Evolutionary conservation across 768 basidiomycete species (phyloP).

Genomic region (Hygrophoropsis aurantiaca): DNA sequence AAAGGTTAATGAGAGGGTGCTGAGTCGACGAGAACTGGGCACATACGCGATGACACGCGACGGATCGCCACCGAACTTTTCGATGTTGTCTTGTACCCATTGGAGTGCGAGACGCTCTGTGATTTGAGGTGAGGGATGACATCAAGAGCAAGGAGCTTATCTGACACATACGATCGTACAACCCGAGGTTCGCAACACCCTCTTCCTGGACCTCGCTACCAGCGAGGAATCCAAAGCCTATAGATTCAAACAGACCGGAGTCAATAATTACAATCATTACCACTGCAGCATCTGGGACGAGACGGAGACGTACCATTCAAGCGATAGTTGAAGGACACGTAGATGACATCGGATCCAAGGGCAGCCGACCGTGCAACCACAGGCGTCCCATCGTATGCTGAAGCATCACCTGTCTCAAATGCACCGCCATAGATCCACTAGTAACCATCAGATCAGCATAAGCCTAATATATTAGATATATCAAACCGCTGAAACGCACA

Average conservation of each 20-base stretch:
- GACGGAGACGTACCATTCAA: conserved; percentile 19
- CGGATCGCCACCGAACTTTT: conserved; percentile 45
- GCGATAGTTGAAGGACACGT: conserved; percentile 37
- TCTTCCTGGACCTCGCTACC: conserved; percentile 35
- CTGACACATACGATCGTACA: conserved; percentile 45
- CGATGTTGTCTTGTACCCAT: conserved; percentile 43
- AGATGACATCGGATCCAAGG: conserved; percentile 30
- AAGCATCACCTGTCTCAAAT: conserved; percentile 30
- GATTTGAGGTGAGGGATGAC: not conserved
- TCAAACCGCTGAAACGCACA: not conserved
- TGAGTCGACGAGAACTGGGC: no score
- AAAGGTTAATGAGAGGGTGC: conserved; percentile 9
- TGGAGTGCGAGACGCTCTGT: conserved; percentile 39
- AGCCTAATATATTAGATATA: no score
- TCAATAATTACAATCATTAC: not conserved
- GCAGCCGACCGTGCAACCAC: conserved; percentile 30
- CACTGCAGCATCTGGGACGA: not conserved
- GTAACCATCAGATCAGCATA: not conserved
- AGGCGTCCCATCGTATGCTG: conserved; percentile 15
- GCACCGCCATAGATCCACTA: conserved; percentile 34
- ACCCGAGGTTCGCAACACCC: conserved; percentile 43
- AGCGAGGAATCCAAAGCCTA: conserved; percentile 37
- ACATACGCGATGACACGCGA: conserved; percentile 35
- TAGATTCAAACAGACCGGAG: not conserved
- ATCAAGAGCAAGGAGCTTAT: no score